Evolutionary conservation across 805 yeast genomes (phyloP), one percentile per base, ranked within the genome.

Genomic region (Saccharomycopsis guyanensis): DNA sequence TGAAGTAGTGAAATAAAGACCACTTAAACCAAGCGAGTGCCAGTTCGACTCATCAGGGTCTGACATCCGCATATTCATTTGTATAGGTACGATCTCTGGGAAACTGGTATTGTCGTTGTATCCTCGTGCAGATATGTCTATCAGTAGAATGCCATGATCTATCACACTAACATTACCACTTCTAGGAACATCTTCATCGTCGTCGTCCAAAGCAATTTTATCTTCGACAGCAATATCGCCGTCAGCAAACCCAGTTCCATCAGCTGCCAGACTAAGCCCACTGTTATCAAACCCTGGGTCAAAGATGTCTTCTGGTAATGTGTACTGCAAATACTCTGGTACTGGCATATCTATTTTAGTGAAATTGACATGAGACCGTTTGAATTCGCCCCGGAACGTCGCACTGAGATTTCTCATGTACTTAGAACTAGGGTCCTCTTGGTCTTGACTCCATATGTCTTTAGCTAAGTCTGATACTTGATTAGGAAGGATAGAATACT

Each of bases 1-100:
- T 1, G 76, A 64, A 18, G 72, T 69, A 51, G 82, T 80, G 56
- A 81, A 86, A 58, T 82, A 82, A 1, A 80, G 70, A 0, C 88
- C 89, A 20, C 65, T 63, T 8, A 85, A 63, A 3, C 68, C 66
- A 42, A 42, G 53, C 1, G 59, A 57, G 57, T 80, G 78, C 45
- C 65, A 68, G 27, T 76, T 70, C 5, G 64, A 56, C 51, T 81
- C 85, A 3, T 64, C 62, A 18, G 56, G 46, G 57, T 80, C 81
- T 3, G 32, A 10, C 20, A 50, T 23, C 16, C 19, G 20, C 43
- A 46, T 13, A 10, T 8, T 23, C 4, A 31, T 27, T 18, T 5
- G 19, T 19, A 37, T 33, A 6, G 51, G 53, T 6, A 46, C 13
- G 62, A 61, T 4, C 59, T 53, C 47, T 55, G 45, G 4, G 60